Percentiles rank a stretch among this genome's conserved stretches.
Evolutionary conservation across 2,329 filamentous ascomycete genomes (phyloP).

Genomic region (Colletotrichum eleusines): DNA sequence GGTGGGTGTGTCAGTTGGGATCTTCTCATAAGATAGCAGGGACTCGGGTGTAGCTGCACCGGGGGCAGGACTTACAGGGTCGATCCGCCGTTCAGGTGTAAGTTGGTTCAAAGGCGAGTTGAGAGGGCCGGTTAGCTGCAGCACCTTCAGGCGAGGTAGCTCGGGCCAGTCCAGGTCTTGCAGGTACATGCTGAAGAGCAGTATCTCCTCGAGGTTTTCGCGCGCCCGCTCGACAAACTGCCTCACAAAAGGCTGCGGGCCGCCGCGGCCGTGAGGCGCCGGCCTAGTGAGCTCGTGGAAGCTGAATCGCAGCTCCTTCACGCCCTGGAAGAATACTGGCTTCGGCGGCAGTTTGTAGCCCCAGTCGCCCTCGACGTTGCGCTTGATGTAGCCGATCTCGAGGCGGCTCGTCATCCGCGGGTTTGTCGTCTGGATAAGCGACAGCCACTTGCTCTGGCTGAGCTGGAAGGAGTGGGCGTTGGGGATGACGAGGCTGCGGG

Average conservation of each 20-base stretch:
- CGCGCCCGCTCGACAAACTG: constrained; percentile 31
- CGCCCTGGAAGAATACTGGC: constrained; percentile 31
- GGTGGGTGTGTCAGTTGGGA: background rate
- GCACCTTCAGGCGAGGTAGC: constrained; percentile 34
- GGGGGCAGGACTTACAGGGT: constrained; percentile 17
- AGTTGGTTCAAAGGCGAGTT: constrained; percentile 24
- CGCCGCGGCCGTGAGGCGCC: constrained; percentile 22
- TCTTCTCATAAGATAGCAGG: background rate
- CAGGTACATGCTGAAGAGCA: constrained; percentile 29
- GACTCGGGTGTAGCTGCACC: too few species aligned
- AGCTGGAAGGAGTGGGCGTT: constrained; percentile 36
- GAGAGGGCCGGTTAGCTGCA: constrained; percentile 32
- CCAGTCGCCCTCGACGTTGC: constrained; percentile 34
- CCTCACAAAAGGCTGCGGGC: constrained; percentile 30
- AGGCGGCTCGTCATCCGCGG: constrained; percentile 35
- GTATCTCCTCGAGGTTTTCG: constrained; percentile 26
- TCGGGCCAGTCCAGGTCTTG: constrained; percentile 37
- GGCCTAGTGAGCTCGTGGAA: constrained; percentile 21
- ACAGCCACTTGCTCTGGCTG: constrained; percentile 37
- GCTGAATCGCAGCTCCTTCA: constrained; percentile 23
- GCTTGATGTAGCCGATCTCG: constrained; percentile 34
- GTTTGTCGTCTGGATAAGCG: constrained; percentile 39
- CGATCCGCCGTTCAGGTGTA: constrained; percentile 29
- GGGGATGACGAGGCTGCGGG: constrained; percentile 35
- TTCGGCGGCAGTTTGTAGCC: constrained; percentile 39